Base-by-base conservation (phyloP, 176 grass and related monocot genomes). In the Ensete ventricosum region DNA sequence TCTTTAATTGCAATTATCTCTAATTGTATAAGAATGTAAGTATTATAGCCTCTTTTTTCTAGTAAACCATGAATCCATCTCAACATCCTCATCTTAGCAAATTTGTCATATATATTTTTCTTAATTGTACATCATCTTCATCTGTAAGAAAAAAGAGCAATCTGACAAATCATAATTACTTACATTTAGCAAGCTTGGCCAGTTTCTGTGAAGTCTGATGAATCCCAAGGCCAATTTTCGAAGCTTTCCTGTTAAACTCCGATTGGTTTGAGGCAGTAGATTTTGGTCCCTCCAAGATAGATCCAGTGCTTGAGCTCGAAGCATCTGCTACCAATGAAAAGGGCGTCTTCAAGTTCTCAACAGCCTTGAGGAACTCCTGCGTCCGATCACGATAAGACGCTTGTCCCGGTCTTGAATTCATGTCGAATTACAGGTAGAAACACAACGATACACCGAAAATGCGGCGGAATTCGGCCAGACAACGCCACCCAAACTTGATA, bases 161-260 rank as follows among this genome's bases (percentile, higher is more conserved):
- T 11, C 9, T 4, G 11, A 11, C 2, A 25, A 50, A 70, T 13
- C 9, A 70, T 70, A n/a, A 11, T 26, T 70, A 83, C 76, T 76
- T 79, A 98, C 94, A 81, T 78, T 91, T 91, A 52, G 94, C 88
- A 21, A 98, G 90, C 73, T 88, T 87, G 43, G 86, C 82, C 64
- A 98, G 88, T 83, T 98, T 98, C 86, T 93, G 83, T 13, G 94
- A 91, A 58, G 94, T 93, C 66, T 91, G 90, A 79, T 98, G 90
- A 74, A 98, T 98, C 75, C 90, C 90, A 55, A 98, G 86, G 67
- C 88, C 94, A 75, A 98, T 93, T 83, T 81, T 91, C 10, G 94
- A 91, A 20, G 94, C 94, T 74, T 78, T 88, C 77, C n/a, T 79
- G 63, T 87, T 97, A 81, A 98, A 98, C 86, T 93, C 90, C 19